phyloP scores from a whole-genome alignment of 768 basidiomycete genomes.

The Amanita rimosa region DNA sequence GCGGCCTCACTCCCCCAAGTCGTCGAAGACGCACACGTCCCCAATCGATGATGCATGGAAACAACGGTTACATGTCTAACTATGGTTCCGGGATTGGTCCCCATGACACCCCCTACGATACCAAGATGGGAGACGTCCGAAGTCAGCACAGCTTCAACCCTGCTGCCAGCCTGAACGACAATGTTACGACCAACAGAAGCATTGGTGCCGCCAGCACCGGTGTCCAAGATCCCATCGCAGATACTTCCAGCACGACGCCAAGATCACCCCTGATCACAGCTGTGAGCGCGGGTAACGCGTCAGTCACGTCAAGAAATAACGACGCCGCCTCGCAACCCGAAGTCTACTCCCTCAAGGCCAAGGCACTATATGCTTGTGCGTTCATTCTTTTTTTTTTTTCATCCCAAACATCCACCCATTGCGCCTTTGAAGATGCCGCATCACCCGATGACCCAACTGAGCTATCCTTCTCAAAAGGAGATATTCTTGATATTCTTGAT shows the following conservation, averaged over 20 bases:
- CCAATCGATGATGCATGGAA: constrained; percentile 48
- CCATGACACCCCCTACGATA: constrained; percentile 45
- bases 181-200: constrained; percentile 23
- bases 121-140: constrained; percentile 41
- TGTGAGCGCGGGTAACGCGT: constrained; percentile 44
- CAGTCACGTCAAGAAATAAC: constrained; percentile 13
- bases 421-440: constrained; percentile 60
- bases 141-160: constrained; percentile 44
- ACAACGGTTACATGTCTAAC: constrained; percentile 54
- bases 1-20: constrained; percentile 73
- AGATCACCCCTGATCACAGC: constrained; percentile 62
- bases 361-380: constrained; percentile 85
- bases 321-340: constrained; percentile 24
- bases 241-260: constrained; percentile 34
- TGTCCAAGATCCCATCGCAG: constrained; percentile 29
- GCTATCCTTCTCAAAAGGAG: constrained; percentile 88
- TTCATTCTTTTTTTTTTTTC: constrained; percentile 11
- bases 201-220: constrained; percentile 42
- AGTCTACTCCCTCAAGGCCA: constrained; percentile 61
- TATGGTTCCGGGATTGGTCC: constrained; percentile 61
- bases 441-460: constrained; percentile 94
- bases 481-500: constrained; percentile 86
- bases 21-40: constrained; percentile 68
- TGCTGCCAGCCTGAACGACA: constrained; percentile 30
- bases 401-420: constrained; percentile 10